A percentile compares a stretch with the other conserved stretches of the same genome.
phyloP scores from a whole-genome alignment of 2,329 filamentous ascomycete genomes.

The Curvularia sp. region DNA sequence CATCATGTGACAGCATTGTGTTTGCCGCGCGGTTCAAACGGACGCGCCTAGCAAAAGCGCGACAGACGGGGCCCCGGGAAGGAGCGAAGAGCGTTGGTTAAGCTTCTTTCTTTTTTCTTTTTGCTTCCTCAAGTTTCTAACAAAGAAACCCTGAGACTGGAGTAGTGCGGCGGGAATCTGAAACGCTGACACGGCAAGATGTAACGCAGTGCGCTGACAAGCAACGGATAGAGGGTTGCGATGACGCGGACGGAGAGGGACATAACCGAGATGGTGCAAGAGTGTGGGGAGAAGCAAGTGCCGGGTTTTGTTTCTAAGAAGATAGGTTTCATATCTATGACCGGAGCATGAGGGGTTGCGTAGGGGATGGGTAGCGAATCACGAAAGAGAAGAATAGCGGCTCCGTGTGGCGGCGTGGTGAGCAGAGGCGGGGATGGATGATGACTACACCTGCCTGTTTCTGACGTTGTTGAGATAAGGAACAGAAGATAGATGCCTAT shows the following conservation, averaged over 20 bases:
- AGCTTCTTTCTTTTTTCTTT: background rate
- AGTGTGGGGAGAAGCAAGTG: background rate
- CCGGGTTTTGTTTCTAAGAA: background rate
- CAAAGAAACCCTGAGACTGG: background rate
- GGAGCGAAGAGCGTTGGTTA: background rate
- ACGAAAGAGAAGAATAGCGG: background rate
- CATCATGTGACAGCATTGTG: background rate
- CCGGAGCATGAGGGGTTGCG: too few species aligned
- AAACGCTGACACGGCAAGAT: constrained; percentile 8
- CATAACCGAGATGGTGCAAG: background rate
- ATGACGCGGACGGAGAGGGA: constrained; percentile 12
- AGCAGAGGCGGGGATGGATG: background rate
- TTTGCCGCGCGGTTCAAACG: background rate
- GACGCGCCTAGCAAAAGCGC: background rate
- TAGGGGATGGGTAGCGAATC: background rate
- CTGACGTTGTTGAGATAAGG: constrained; percentile 1
- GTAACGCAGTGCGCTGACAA: constrained; percentile 12
- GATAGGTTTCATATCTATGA: background rate
- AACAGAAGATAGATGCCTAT: background rate
- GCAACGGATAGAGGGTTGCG: constrained; percentile 1
- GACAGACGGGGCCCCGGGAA: background rate
- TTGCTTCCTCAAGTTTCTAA: background rate
- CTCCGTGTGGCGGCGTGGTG: too few species aligned
- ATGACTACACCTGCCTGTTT: background rate
- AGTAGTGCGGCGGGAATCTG: constrained; percentile 1